Conservation (phyloP, 1,284 basidiomycete species). For the Abortiporus biennis region DNA sequence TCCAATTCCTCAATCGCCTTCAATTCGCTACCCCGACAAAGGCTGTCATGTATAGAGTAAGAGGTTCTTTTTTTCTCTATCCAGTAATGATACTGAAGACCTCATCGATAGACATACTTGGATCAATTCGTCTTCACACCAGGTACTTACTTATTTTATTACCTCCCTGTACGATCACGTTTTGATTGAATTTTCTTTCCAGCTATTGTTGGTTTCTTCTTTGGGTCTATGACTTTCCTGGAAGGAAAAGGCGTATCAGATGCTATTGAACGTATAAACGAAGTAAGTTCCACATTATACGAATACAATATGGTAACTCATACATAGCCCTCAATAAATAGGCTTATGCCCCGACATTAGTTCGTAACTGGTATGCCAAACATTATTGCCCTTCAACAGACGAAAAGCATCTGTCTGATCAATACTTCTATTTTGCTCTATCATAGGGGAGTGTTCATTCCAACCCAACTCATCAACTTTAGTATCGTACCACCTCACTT, state of each 20-base stretch:
- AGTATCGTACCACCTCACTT: conserved; percentile 73
- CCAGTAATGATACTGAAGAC: not conserved
- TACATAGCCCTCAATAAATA: conserved; percentile 17
- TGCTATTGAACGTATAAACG: conserved; percentile 46
- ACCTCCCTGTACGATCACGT: not conserved
- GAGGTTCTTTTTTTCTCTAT: conserved; percentile 13
- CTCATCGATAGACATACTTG: conserved; percentile 53
- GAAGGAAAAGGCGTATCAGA: conserved; percentile 61
- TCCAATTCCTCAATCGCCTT: conserved; percentile 54
- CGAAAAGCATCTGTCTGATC: not conserved
- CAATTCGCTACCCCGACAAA: conserved; percentile 53
- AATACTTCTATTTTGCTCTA: not conserved
- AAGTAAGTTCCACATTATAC: conserved; percentile 28
- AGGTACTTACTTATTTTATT: conserved; percentile 27
- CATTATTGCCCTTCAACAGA: not conserved
- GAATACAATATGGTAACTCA: not conserved
- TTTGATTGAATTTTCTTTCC: conserved; percentile 1
- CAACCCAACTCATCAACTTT: conserved; percentile 82
- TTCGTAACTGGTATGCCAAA: conserved; percentile 62
- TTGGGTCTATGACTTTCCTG: conserved; percentile 65
- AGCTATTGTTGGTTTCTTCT: conserved; percentile 71
- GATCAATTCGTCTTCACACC: conserved; percentile 73
- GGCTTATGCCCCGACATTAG: conserved; percentile 63
- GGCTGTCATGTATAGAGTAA: conserved; percentile 54
- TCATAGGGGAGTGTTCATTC: conserved; percentile 67